A percentile compares a stretch with the other conserved stretches of the same genome.
Conservation (phyloP, 306 rosid genomes). For the Sphenostylis stenocarpa region DNA sequence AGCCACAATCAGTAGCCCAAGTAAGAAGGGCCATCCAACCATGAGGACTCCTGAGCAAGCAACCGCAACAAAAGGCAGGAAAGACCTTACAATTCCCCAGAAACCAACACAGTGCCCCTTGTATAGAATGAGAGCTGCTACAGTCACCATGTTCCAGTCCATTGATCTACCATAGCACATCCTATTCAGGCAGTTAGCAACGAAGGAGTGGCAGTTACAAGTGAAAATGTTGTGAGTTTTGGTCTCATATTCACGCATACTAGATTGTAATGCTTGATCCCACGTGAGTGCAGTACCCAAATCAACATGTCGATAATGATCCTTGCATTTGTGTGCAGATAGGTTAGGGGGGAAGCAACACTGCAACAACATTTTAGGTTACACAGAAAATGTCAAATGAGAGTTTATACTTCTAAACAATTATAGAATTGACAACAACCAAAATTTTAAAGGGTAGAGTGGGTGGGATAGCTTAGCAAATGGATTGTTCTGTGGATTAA, state of each 20-base stretch:
- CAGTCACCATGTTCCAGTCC: constrained; percentile 89
- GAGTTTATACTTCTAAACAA: constrained; percentile 15
- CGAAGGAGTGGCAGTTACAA: constrained; percentile 82
- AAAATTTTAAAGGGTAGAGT: neutral
- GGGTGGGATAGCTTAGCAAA: constrained; percentile 6
- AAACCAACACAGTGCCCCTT: constrained; percentile 86
- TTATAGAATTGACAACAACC: neutral
- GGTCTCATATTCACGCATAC: constrained; percentile 56
- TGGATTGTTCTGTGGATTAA: neutral
- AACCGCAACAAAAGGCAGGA: constrained; percentile 77
- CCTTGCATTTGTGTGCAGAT: constrained; percentile 70
- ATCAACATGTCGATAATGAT: constrained; percentile 66
- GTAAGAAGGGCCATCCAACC: constrained; percentile 82
- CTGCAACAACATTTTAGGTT: constrained; percentile 51
- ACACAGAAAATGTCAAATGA: constrained; percentile 28
- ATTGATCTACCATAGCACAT: constrained; percentile 71
- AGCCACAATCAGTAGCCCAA: constrained; percentile 61
- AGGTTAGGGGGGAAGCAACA: constrained; percentile 82
- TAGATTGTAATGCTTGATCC: constrained; percentile 80
- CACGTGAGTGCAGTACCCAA: constrained; percentile 77
- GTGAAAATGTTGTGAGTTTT: constrained; percentile 86
- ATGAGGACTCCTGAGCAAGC: constrained; percentile 58
- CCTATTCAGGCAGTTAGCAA: constrained; percentile 78
- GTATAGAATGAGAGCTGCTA: constrained; percentile 64
- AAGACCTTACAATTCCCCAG: constrained; percentile 68